Evolutionary conservation across 352 stramenopile genomes (phyloP).

Genomic region (Phytophthora palmivora): DNA sequence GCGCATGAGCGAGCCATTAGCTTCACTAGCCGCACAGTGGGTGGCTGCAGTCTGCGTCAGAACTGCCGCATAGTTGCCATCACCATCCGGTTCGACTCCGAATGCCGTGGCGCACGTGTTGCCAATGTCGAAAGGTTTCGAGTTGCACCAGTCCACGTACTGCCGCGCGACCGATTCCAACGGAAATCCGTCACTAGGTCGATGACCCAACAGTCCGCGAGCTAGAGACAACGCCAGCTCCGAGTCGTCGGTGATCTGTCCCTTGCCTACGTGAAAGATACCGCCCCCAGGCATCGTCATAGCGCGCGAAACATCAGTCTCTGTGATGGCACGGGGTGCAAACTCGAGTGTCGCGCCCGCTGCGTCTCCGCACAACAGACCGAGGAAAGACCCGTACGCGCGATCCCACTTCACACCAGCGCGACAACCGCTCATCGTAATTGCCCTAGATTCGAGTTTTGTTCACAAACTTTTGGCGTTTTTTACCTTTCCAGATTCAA

Average conservation of each 20-base stretch:
- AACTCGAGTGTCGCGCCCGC: slow-evolving; percentile 69
- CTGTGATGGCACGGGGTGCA: slow-evolving; percentile 32
- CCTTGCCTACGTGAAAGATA: slow-evolving; percentile 42
- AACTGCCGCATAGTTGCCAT: slow-evolving; percentile 18
- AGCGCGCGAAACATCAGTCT: slow-evolving; percentile 28
- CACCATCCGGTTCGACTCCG: slow-evolving; percentile 20
- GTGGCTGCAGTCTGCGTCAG: slow-evolving; percentile 40
- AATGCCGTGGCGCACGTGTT: slow-evolving; percentile 60
- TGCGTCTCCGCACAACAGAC: slow-evolving; percentile 55
- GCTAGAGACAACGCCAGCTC: slow-evolving; percentile 61
- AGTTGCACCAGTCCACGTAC: slow-evolving; percentile 47
- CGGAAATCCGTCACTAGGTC: slow-evolving; percentile 39
- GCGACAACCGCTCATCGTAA: slow-evolving; percentile 16
- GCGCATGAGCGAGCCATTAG: slow-evolving; percentile 67
- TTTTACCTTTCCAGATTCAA: no score
- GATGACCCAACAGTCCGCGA: slow-evolving; percentile 32
- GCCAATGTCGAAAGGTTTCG: slow-evolving; percentile 59
- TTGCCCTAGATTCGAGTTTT: no score
- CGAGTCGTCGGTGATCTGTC: slow-evolving; percentile 73
- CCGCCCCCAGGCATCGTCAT: slow-evolving; percentile 66
- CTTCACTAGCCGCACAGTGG: slow-evolving; percentile 44
- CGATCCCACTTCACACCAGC: slow-evolving; percentile 31
- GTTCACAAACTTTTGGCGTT: no score
- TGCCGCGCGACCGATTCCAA: slow-evolving; percentile 46
- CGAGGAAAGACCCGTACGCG: slow-evolving; percentile 59